Evolutionary conservation across 371 early-diverging fungal genomes (phyloP).

Genomic region (Umbelopsis sp.): DNA sequence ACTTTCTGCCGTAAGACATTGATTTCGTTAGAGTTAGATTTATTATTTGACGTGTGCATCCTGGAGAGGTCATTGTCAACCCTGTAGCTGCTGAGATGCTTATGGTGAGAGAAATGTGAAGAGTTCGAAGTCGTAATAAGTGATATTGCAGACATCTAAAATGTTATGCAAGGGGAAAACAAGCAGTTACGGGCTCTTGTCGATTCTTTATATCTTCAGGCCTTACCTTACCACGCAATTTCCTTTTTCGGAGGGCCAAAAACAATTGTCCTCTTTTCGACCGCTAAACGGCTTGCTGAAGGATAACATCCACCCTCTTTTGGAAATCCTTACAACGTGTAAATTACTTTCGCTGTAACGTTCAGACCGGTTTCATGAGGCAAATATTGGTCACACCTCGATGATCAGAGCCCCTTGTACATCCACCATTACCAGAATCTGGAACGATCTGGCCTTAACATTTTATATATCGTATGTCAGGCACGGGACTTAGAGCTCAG

Average conservation of each 20-base stretch:
- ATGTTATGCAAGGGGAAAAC: background rate
- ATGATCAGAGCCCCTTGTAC: too few species aligned
- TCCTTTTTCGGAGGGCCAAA: conserved; percentile 1
- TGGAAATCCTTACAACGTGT: background rate
- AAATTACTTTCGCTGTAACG: background rate
- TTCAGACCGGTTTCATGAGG: too few species aligned
- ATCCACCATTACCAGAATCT: too few species aligned
- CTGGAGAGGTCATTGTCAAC: conserved; percentile 12
- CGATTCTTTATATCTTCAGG: background rate
- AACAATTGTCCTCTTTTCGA: conserved; percentile 15
- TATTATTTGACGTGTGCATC: background rate
- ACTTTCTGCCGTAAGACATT: background rate
- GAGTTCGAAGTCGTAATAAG: background rate
- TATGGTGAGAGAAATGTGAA: conserved; percentile 1
- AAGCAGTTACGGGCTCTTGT: background rate
- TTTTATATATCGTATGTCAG: too few species aligned
- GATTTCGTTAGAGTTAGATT: background rate
- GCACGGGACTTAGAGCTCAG: too few species aligned
- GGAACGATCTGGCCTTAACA: too few species aligned
- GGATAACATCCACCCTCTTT: background rate
- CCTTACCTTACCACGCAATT: background rate
- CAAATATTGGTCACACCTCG: too few species aligned
- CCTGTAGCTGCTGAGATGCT: background rate
- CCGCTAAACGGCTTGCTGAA: background rate
- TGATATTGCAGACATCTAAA: conserved; percentile 3